Percentiles rank a stretch among this genome's conserved stretches.
Conservation (phyloP, 2,329 filamentous ascomycete genomes). For the Cordyceps fumosorosea region DNA sequence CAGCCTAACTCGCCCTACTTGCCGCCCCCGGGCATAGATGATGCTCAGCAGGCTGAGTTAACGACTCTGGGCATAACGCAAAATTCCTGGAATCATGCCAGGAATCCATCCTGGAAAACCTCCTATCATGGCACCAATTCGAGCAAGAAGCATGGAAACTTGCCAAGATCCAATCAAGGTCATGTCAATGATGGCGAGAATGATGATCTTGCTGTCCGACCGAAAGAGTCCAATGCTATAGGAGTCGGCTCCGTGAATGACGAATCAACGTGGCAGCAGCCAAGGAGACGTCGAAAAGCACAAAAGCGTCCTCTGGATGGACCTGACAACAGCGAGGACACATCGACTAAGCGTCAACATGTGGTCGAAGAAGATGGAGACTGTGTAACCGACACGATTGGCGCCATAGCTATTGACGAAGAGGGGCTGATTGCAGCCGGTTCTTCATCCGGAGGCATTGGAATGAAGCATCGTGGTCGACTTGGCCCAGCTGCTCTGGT, state of each 20-base stretch:
- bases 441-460: constrained; percentile 94
- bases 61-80: not conserved
- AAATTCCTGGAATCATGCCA: constrained; percentile 8
- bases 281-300: constrained; percentile 4
- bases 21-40: constrained; percentile 9
- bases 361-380: constrained; percentile 41
- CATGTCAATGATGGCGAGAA: not conserved
- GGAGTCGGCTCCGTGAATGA: not conserved
- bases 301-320: constrained; percentile 7
- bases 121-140: not conserved
- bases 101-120: constrained; percentile 5
- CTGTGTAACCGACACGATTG: constrained; percentile 83
- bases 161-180: not conserved
- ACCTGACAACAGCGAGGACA: not conserved
- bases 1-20: constrained; percentile 50
- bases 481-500: constrained; percentile 90
- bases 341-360: not conserved
- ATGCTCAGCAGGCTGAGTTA: constrained; percentile 4
- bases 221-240: not conserved
- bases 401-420: constrained; percentile 86
- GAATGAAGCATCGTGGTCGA: constrained; percentile 93
- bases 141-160: not conserved
- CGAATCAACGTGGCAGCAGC: not conserved
- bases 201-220: not conserved
- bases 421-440: constrained; percentile 85